phyloP scores from a whole-genome alignment of 1,139 yeast species.

The Taphrina populina region DNA sequence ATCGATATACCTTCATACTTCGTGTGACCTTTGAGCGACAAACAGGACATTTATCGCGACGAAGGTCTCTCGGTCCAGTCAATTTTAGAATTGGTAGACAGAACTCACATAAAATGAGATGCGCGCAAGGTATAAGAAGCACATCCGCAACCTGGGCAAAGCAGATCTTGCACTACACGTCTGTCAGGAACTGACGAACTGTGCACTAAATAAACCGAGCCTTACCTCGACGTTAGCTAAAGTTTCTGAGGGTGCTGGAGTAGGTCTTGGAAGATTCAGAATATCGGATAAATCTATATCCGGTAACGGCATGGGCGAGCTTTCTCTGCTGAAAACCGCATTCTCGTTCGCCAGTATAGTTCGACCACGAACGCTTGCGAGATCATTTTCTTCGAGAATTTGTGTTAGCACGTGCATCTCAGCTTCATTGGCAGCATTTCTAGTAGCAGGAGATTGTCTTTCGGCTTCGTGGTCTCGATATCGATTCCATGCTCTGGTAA shows the following conservation, averaged over 20 bases:
- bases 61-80: slow-evolving; percentile 4
- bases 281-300: background rate
- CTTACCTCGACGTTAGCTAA: slow-evolving; percentile 12
- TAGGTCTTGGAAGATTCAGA: background rate
- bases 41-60: slow-evolving; percentile 14
- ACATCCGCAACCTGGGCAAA: slow-evolving; percentile 16
- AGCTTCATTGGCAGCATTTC: background rate
- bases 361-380: background rate
- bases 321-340: slow-evolving; percentile 1
- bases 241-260: background rate
- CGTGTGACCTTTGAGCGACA: slow-evolving; percentile 11
- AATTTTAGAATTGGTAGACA: slow-evolving; percentile 9
- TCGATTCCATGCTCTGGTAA: slow-evolving; percentile 14
- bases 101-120: slow-evolving; percentile 3
- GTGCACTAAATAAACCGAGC: background rate
- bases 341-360: background rate
- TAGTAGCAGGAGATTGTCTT: background rate
- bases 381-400: background rate
- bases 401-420: background rate
- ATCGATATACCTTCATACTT: slow-evolving; percentile 2
- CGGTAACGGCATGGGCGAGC: slow-evolving; percentile 10
- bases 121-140: slow-evolving; percentile 13
- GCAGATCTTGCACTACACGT: slow-evolving; percentile 20
- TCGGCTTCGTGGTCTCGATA: slow-evolving; percentile 10
- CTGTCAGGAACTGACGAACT: background rate